A percentile compares a stretch with the other conserved stretches of the same genome.
Conservation (phyloP, 441 rosid genomes). For the Francoa sonchifolia region DNA sequence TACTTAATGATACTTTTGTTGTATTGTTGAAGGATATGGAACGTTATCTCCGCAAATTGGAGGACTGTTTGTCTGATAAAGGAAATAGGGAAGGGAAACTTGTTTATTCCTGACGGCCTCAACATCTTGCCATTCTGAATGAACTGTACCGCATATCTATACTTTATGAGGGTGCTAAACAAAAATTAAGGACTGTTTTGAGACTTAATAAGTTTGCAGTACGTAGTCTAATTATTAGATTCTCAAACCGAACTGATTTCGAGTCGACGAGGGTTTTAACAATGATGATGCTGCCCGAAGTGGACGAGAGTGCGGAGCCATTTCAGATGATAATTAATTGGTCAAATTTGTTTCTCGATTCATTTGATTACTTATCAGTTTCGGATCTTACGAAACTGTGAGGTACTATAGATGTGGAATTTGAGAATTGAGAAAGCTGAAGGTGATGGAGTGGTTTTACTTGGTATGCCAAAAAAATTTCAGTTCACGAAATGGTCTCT, state of each 20-base stretch:
- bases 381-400: constrained; percentile 53
- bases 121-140: constrained; percentile 53
- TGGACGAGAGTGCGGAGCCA: constrained; percentile 74
- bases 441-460: constrained; percentile 90
- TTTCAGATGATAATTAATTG: constrained; percentile 95
- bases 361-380: constrained; percentile 53
- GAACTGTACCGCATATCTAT: no score
- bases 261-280: constrained; percentile 75
- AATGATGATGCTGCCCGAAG: constrained; percentile 80
- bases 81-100: constrained; percentile 34
- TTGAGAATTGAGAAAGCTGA: constrained; percentile 95
- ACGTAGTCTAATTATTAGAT: constrained; percentile 41
- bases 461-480: constrained; percentile 68
- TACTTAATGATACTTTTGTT: constrained; percentile 30
- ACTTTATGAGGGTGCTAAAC: constrained; percentile 48
- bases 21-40: constrained; percentile 40
- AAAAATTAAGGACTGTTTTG: constrained; percentile 36
- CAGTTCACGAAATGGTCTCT: constrained; percentile 53
- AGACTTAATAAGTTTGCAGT: constrained; percentile 32
- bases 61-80: constrained; percentile 18
- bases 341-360: constrained; percentile 71
- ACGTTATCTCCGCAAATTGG: constrained; percentile 37
- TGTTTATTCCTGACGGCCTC: constrained; percentile 28
- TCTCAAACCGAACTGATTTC: constrained; percentile 57
- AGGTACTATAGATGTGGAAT: constrained; percentile 76